Percentiles rank a stretch among this genome's conserved stretches.
phyloP scores from a whole-genome alignment of 441 rosid genomes.

The Isatis lusitanica region DNA sequence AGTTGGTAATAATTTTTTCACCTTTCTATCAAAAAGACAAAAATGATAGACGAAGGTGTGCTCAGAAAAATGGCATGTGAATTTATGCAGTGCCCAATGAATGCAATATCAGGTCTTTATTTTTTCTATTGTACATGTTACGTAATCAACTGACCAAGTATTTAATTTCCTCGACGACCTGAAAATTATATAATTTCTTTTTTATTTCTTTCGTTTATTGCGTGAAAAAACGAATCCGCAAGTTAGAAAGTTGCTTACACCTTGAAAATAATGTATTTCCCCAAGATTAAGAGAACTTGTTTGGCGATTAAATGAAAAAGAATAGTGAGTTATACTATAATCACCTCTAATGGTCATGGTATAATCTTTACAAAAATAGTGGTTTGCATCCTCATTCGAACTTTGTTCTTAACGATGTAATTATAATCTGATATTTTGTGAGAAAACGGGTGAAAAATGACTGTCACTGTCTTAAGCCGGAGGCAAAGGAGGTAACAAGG shows the following conservation, averaged over 20 bases:
- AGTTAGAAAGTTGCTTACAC: too few species aligned
- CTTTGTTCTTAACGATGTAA: too few species aligned
- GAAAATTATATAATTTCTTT: background rate
- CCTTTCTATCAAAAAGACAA: background rate
- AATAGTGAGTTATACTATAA: too few species aligned
- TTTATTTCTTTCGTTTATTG: background rate
- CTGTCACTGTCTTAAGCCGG: constrained; percentile 4
- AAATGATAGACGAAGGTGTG: background rate
- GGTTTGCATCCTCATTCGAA: too few species aligned
- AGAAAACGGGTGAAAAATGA: background rate
- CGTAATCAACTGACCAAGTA: constrained; percentile 31
- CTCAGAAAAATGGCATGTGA: constrained; percentile 30
- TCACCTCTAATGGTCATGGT: too few species aligned
- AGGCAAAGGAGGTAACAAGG: background rate
- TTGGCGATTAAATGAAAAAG: too few species aligned
- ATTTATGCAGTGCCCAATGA: constrained; percentile 33
- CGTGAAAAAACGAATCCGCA: too few species aligned
- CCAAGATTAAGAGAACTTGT: background rate
- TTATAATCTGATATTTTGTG: background rate
- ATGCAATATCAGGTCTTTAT: constrained; percentile 23
- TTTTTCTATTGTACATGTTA: constrained; percentile 14
- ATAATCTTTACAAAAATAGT: too few species aligned
- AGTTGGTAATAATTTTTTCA: background rate
- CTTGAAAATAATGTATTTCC: background rate
- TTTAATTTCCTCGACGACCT: constrained; percentile 5